These are phyloP conservation scores for Naganishia vaughanmartiniae DNA, from an alignment of 768 basidiomycete genomes.

Conservation along the genomic window DNA sequence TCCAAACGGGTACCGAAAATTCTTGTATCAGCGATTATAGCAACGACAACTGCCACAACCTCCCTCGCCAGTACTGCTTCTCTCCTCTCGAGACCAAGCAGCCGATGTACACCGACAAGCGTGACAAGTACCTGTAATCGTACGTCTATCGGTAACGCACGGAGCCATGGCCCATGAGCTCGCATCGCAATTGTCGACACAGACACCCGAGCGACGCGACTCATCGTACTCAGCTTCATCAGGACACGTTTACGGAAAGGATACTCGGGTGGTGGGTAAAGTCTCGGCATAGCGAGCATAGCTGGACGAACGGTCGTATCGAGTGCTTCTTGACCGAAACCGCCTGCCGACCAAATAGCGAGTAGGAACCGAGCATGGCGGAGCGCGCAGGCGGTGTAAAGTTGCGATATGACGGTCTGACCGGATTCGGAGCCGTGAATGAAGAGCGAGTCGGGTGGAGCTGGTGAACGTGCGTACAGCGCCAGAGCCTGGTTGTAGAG, in stretches of 20 bases:
- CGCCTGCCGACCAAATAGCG: constrained; percentile 69
- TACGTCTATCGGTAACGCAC: constrained; percentile 73
- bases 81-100: constrained; percentile 79
- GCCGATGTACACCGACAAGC: constrained; percentile 71
- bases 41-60: constrained; percentile 64
- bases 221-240: constrained; percentile 62
- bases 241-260: constrained; percentile 56
- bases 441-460: constrained; percentile 30
- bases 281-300: constrained; percentile 52
- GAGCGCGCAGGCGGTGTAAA: constrained; percentile 63
- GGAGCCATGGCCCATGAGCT: constrained; percentile 81
- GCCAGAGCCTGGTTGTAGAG: constrained; percentile 17
- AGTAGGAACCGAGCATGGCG: constrained; percentile 81
- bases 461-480: constrained; percentile 18
- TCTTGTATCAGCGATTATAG: constrained; percentile 12
- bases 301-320: constrained; percentile 53
- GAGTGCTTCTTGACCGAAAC: constrained; percentile 55
- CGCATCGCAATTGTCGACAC: constrained; percentile 68
- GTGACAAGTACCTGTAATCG: constrained; percentile 69
- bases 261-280: constrained; percentile 31
- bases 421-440: constrained; percentile 28
- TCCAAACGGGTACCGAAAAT: constrained; percentile 1
- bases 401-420: constrained; percentile 24
- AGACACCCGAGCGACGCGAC: constrained; percentile 67
- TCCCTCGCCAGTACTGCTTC: constrained; percentile 84